phyloP scores from a whole-genome alignment of 768 basidiomycete species.

The Mycena vulgaris region DNA sequence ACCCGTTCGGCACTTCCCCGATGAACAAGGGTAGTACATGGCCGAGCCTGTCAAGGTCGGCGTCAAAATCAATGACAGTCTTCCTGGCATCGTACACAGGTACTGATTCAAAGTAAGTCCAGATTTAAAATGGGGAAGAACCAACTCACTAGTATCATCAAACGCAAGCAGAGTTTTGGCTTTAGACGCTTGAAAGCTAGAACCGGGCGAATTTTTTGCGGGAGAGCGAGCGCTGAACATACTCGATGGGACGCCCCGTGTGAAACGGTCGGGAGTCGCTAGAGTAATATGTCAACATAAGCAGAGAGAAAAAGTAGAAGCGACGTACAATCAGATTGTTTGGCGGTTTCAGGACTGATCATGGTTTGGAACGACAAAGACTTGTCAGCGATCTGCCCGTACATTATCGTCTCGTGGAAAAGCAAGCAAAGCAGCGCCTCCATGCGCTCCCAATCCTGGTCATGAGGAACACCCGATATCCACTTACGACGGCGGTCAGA shows the following conservation, averaged over 20 bases:
- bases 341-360: not conserved
- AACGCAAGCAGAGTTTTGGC: not conserved
- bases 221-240: not conserved
- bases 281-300: not conserved
- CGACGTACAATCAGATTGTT: not conserved
- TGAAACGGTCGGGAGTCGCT: not conserved
- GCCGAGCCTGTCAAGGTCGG: not conserved
- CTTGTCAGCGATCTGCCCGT: not conserved
- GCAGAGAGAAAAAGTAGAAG: not conserved
- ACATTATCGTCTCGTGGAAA: not conserved
- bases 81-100: slow-evolving; percentile 9
- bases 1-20: slow-evolving; percentile 2
- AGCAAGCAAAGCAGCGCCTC: not conserved
- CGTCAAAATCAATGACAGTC: not conserved
- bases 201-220: not conserved
- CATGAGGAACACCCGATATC: not conserved
- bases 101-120: not conserved
- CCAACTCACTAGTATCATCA: not conserved
- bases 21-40: not conserved
- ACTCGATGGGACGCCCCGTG: not conserved
- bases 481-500: not conserved
- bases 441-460: slow-evolving; percentile 12
- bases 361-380: not conserved
- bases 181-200: too few relatives aligned
- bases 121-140: not conserved